A percentile compares a stretch with the other conserved stretches of the same genome.
Evolutionary conservation across 768 basidiomycete species (phyloP).

Genomic region (Termitomyces sp.): DNA sequence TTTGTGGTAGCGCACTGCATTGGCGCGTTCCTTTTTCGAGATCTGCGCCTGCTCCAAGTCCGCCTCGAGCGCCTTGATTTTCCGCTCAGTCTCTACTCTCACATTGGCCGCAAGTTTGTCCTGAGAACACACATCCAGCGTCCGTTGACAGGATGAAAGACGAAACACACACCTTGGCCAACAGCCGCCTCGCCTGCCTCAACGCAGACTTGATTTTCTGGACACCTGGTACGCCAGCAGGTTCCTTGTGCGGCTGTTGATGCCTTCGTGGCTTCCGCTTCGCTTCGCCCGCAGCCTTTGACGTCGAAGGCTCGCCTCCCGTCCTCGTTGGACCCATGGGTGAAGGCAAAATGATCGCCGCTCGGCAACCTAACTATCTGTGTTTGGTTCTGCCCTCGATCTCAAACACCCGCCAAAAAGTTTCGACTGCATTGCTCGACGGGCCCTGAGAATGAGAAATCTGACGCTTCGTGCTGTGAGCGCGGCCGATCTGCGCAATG

Average conservation of each 20-base stretch:
- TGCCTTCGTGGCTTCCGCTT: constrained; percentile 20
- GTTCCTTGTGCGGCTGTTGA: constrained; percentile 20
- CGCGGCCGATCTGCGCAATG: constrained; percentile 19
- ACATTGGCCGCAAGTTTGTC: constrained; percentile 83
- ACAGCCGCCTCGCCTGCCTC: constrained; percentile 74
- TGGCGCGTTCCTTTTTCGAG: constrained; percentile 60
- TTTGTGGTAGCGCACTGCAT: constrained; percentile 80
- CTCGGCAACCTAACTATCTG: constrained; percentile 1
- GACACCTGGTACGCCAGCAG: constrained; percentile 51
- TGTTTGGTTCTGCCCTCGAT: constrained; percentile 4
- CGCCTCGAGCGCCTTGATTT: constrained; percentile 65
- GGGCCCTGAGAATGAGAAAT: constrained; percentile 45
- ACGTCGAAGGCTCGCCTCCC: constrained; percentile 8
- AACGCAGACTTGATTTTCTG: constrained; percentile 84
- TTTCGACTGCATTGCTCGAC: constrained; percentile 5
- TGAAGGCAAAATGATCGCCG: constrained; percentile 2
- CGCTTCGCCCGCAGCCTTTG: constrained; percentile 13
- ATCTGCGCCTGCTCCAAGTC: constrained; percentile 64
- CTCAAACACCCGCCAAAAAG: constrained; percentile 13
- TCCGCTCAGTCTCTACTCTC: constrained; percentile 74
- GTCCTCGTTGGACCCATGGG: constrained; percentile 17
- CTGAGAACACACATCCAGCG: constrained; percentile 24
- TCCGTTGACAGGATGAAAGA: neutral
- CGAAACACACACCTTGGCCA: constrained; percentile 62
- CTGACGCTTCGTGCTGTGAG: constrained; percentile 36